Evolutionary conservation across 257 asterid species (phyloP), one percentile per base, ranked within the genome.

Genomic region (Nyctanthes arbortristis): DNA sequence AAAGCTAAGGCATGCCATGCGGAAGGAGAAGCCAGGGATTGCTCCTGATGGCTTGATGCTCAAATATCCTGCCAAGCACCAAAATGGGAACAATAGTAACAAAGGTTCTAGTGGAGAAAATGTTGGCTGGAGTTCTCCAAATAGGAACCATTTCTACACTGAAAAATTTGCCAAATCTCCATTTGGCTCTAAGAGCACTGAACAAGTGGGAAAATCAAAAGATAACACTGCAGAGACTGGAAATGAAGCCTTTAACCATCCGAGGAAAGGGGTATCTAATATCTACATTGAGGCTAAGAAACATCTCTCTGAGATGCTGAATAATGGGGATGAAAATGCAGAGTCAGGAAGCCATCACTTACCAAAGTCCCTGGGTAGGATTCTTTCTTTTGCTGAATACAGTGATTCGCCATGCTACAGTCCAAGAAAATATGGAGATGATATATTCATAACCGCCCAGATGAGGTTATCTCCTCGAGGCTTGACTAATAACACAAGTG

Each of bases 281-380:
- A 79, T 94, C 72, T 88, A 94, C 70, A 66, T 80, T 2, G 96
- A 94, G 85, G 99, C 97, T 55, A 91, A 78, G 89, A 91, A 94
- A 58, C 97, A 88, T 84, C 91, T 94, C 20, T 80, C 85, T 5
- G 99, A 94, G 81, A 86, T 91, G 88, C 76, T 91, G 56, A 80
- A 72, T 73, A 75, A 61, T 47, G 93, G 84, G 52, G 88, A 78
- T 0, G 83, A 79, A 54, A 76, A 79, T 29, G 60, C 80, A 43
- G 87, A 82, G 73, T 66, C 70, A 22, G 55, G 33, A 60, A 71
- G 82, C 29, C 78, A 82, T 68, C 79, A 76, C 67, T 55, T 78
- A 70, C 84, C 91, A 34, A 88, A 79, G 69, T 67, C 97, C 55
- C 88, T 94, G 27, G 97, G 97, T 54, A 76, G 90, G 78, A 86